Evolutionary conservation across 306 rosid genomes (phyloP).

Genomic region (Abrus pulchellus): DNA sequence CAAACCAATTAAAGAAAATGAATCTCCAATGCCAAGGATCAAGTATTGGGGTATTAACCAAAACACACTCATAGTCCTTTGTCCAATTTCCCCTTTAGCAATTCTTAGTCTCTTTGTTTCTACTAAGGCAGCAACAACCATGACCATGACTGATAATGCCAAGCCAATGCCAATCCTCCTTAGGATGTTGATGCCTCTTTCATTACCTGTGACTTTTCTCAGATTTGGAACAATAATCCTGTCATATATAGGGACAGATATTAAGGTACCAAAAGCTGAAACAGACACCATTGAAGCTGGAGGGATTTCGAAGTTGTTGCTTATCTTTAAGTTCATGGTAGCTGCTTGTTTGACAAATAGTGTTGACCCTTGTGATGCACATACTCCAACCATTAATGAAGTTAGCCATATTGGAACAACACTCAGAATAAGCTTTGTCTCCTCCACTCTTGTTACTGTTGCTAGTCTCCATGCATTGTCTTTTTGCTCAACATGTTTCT

Average conservation of each 20-base stretch:
- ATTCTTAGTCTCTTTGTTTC: slow-evolving; percentile 55
- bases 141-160: slow-evolving; percentile 20
- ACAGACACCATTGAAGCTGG: slow-evolving; percentile 56
- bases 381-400: slow-evolving; percentile 51
- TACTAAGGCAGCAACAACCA: slow-evolving; percentile 54
- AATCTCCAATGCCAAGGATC: slow-evolving; percentile 53
- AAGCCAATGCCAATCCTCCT: slow-evolving; percentile 60
- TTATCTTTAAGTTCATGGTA: slow-evolving; percentile 52
- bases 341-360: slow-evolving; percentile 63
- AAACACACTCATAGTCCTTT: slow-evolving; percentile 42
- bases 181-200: slow-evolving; percentile 63
- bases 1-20: slow-evolving; percentile 57
- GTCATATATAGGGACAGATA: slow-evolving; percentile 51
- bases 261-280: slow-evolving; percentile 43
- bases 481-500: slow-evolving; percentile 28
- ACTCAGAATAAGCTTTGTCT: slow-evolving; percentile 60
- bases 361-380: slow-evolving; percentile 49
- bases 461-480: slow-evolving; percentile 59
- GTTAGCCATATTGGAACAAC: slow-evolving; percentile 64
- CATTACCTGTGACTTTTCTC: slow-evolving; percentile 53
- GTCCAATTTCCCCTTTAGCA: not conserved
- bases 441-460: slow-evolving; percentile 65
- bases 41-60: slow-evolving; percentile 62
- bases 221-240: slow-evolving; percentile 51
- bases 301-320: slow-evolving; percentile 49